Evolutionary conservation across 257 asterid species (phyloP).

Genomic region (Scutellaria barbata): DNA sequence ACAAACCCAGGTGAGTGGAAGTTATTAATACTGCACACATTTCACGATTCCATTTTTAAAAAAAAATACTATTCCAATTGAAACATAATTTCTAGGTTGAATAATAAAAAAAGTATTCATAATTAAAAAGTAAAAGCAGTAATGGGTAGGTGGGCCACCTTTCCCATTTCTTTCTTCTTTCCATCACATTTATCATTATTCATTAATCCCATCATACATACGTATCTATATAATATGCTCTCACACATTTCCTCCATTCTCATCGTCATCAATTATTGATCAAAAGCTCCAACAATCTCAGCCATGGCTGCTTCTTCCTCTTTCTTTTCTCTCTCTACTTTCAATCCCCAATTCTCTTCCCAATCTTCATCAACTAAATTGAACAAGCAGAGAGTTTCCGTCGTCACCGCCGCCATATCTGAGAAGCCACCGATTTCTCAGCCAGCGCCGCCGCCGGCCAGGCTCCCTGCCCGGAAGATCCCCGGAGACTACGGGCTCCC

Average conservation of each 20-base stretch:
- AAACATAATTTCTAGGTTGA: too few species aligned
- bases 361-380: slow-evolving; percentile 28
- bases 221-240: neutral
- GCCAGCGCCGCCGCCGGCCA: slow-evolving; percentile 23
- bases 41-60: slow-evolving; percentile 5
- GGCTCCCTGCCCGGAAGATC: slow-evolving; percentile 47
- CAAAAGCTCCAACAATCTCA: neutral
- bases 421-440: slow-evolving; percentile 39
- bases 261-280: neutral
- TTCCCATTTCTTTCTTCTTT: neutral
- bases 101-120: neutral
- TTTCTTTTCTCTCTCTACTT: slow-evolving; percentile 25
- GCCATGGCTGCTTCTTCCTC: slow-evolving; percentile 32
- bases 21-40: slow-evolving; percentile 5
- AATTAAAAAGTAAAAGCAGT: neutral
- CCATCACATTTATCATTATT: slow-evolving; percentile 19
- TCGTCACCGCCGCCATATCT: slow-evolving; percentile 50
- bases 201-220: neutral
- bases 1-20: neutral
- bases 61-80: neutral
- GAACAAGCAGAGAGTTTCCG: neutral
- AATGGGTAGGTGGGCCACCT: neutral
- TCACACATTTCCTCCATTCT: neutral
- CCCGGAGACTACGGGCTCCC: slow-evolving; percentile 80
- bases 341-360: slow-evolving; percentile 25